Percentiles rank a stretch among this genome's conserved stretches.
phyloP scores from a whole-genome alignment of 2,329 filamentous ascomycete species.

The Reticulascus tulasneorum region DNA sequence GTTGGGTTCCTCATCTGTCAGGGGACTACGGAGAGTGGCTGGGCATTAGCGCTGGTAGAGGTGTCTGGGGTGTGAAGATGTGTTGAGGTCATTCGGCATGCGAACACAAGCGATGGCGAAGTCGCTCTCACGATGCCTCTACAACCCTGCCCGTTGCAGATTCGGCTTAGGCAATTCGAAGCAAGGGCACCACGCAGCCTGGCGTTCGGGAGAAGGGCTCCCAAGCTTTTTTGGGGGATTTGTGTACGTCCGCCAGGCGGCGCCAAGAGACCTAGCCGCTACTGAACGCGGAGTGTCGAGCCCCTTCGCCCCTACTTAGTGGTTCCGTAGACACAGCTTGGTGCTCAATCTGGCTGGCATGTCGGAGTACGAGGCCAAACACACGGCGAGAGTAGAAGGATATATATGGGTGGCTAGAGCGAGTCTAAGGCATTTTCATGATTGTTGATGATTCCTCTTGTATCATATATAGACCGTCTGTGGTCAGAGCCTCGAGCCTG shows the following conservation, averaged over 20 bases:
- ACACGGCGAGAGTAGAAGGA: conserved; percentile 6
- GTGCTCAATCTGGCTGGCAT: not conserved
- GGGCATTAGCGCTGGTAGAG: conserved; percentile 74
- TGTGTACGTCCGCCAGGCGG: not conserved
- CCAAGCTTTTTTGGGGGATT: conserved; percentile 3
- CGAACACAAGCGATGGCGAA: conserved; percentile 7
- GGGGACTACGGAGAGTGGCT: conserved; percentile 79
- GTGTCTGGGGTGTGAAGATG: conserved; percentile 69
- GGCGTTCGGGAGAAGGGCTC: conserved; percentile 14
- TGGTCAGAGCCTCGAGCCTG: conserved; percentile 3
- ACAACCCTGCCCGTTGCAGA: conserved; percentile 11
- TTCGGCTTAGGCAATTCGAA: conserved; percentile 10
- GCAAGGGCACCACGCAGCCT: conserved; percentile 18
- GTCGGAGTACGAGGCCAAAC: conserved; percentile 8
- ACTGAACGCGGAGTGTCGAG: too few relatives aligned
- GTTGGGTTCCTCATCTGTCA: conserved; percentile 73
- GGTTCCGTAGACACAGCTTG: too few relatives aligned
- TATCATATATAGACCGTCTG: too few relatives aligned
- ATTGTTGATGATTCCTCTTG: too few relatives aligned
- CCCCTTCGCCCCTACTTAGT: too few relatives aligned
- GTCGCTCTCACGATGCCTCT: conserved; percentile 5
- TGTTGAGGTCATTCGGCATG: conserved; percentile 13
- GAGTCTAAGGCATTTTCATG: too few relatives aligned
- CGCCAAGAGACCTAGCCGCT: too few relatives aligned
- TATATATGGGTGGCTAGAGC: conserved; percentile 10